Conservation (phyloP, 805 yeast species). For the Barnettozyma salicaria region DNA sequence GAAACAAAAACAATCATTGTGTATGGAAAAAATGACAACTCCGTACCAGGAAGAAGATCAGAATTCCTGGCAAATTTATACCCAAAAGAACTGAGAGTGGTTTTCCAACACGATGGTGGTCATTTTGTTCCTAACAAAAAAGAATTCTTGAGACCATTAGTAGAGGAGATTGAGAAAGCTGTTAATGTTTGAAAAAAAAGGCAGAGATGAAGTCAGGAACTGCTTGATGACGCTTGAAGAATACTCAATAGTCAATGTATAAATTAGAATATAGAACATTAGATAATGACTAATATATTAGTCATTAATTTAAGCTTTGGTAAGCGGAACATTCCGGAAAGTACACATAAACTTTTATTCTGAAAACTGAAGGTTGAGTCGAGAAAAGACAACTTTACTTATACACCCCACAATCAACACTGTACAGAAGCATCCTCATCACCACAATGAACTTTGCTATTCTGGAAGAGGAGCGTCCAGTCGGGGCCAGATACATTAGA, state of each 20-base stretch:
- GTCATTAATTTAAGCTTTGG: too few species aligned
- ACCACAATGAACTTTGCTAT: conserved; percentile 21
- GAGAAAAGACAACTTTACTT: neutral
- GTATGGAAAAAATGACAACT: conserved; percentile 80
- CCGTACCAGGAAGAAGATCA: conserved; percentile 71
- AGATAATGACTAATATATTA: too few species aligned
- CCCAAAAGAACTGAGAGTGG: conserved; percentile 38
- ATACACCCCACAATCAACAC: neutral
- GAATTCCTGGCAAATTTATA: conserved; percentile 51
- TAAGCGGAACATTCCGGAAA: too few species aligned
- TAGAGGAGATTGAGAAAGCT: conserved; percentile 29
- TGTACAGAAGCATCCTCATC: neutral
- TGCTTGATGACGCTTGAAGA: too few species aligned
- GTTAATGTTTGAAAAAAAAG: neutral
- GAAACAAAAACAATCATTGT: conserved; percentile 58
- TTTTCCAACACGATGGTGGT: conserved; percentile 87
- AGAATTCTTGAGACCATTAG: conserved; percentile 39
- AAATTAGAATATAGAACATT: too few species aligned
- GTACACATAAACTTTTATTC: neutral
- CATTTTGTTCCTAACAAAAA: conserved; percentile 93
- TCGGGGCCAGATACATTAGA: conserved; percentile 1
- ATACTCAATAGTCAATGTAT: too few species aligned
- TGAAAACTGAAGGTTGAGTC: neutral
- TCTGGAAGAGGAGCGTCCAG: conserved; percentile 11
- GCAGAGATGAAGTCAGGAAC: too few species aligned